Conservation (phyloP, 1,139 yeast genomes). For the Eremothecium cymbalariae region DNA sequence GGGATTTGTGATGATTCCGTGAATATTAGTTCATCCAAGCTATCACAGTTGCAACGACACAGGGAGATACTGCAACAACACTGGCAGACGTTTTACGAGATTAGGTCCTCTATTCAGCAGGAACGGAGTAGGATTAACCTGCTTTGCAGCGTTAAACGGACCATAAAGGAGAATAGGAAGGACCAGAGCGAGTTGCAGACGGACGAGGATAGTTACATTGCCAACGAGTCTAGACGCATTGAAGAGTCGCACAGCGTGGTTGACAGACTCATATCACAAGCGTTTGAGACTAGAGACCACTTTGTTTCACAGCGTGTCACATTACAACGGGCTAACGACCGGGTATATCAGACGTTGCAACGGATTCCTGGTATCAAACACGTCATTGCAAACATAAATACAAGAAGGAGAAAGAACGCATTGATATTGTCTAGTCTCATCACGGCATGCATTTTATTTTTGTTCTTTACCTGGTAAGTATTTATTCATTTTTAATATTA, state of each 20-base stretch:
- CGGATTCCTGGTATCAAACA: conserved; percentile 77
- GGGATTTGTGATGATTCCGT: conserved; percentile 49
- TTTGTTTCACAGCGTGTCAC: conserved; percentile 61
- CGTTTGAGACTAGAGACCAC: conserved; percentile 84
- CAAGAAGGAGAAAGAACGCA: conserved; percentile 82
- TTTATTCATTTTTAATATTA: no score
- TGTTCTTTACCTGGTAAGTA: conserved; percentile 41
- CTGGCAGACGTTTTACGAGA: conserved; percentile 50
- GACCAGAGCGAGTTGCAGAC: conserved; percentile 5
- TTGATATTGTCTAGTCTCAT: conserved; percentile 72
- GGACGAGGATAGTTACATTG: conserved; percentile 58
- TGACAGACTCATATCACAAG: conserved; percentile 72
- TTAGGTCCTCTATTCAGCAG: conserved; percentile 53
- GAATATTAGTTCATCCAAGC: conserved; percentile 59
- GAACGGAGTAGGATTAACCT: conserved; percentile 72
- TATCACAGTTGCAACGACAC: conserved; percentile 78
- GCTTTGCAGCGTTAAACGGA: conserved; percentile 66
- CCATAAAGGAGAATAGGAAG: conserved; percentile 39
- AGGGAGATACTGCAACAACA: conserved; percentile 70
- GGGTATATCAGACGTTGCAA: conserved; percentile 53
- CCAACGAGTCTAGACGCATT: conserved; percentile 67
- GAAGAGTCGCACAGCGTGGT: conserved; percentile 69
- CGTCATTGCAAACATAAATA: conserved; percentile 70
- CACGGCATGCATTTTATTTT: conserved; percentile 59
- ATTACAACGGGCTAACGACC: conserved; percentile 56